Percentiles rank a stretch among this genome's conserved stretches.
Evolutionary conservation across 2,329 filamentous ascomycete genomes (phyloP).

Genomic region (Xylariomycetidae sp.): DNA sequence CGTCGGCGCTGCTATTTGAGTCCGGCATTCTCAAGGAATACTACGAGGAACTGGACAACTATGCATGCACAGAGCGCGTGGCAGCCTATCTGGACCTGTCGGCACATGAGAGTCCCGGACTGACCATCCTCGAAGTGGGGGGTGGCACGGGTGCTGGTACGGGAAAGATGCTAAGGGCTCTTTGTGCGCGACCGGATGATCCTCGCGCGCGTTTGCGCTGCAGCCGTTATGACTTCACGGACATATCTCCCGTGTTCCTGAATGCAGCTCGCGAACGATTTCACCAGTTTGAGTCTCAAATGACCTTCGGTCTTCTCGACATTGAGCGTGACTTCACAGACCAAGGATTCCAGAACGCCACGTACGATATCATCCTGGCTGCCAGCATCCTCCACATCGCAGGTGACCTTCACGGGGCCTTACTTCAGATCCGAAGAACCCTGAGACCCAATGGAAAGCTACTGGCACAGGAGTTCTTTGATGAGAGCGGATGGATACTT

Average conservation of each 20-base stretch:
- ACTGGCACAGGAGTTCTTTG: conserved; percentile 8
- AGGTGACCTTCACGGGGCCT: conserved; percentile 2
- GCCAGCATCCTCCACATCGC: conserved; percentile 12
- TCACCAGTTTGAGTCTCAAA: background rate
- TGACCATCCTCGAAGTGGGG: conserved; percentile 14
- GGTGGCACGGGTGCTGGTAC: conserved; percentile 10
- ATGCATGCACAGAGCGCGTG: conserved; percentile 1
- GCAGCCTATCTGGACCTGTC: conserved; percentile 9
- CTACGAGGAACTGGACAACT: conserved; percentile 2
- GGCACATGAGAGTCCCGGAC: conserved; percentile 7
- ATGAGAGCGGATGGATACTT: conserved; percentile 1
- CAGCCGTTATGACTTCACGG: conserved; percentile 12
- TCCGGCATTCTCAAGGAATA: conserved; percentile 2
- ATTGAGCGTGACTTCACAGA: conserved; percentile 12
- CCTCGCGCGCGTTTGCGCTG: conserved; percentile 3
- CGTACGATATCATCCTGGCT: conserved; percentile 13
- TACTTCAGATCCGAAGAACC: conserved; percentile 5
- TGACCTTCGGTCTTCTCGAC: conserved; percentile 10
- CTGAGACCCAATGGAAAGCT: conserved; percentile 16
- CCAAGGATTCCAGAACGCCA: conserved; percentile 5
- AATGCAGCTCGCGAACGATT: conserved; percentile 5
- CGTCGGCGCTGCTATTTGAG: conserved; percentile 4
- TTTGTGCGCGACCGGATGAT: conserved; percentile 1
- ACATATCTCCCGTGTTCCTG: conserved; percentile 9
- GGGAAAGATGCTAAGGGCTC: conserved; percentile 2